Evolutionary conservation across 805 yeast species (phyloP), one percentile per base, ranked within the genome.

Genomic region (Barnettozyma siamensis): DNA sequence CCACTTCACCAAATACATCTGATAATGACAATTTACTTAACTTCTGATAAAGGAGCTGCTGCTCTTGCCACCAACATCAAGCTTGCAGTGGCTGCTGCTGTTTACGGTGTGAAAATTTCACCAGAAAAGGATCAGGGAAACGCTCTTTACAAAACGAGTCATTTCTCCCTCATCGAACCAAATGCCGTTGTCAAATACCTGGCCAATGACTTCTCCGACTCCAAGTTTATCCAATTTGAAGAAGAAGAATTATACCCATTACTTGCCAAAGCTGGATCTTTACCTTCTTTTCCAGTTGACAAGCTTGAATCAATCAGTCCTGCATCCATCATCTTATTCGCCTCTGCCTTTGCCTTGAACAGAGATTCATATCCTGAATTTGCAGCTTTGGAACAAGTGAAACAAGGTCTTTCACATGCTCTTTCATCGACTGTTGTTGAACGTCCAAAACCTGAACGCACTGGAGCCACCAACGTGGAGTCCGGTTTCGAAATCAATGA

Each of bases 131-230:
- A 26, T 26, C 29, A 26, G 11, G 29, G 29, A 8, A 9, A 26
- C 12, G 29, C n/a, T 8, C n/a, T 11, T 1, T 38, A 51, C 24
- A 53, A 46, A 37, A n/a, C 37, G 5, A 45, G 50, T 20, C 54
- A 52, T n/a, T 57, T 63, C 26, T 74, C 72, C 50, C 67, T 83
- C 46, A 62, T 69, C 43, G 87, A 83, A 59, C 69, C 86, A 17
- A 80, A 83, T 55, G 79, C 93, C 17, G 78, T 83, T 39, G 80
- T 83, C 46, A 78, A 79, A 58, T 83, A 77, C 53, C 63, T 80
- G 46, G 66, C 76, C 30, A 59, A 65, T 18, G 79, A 77, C 47
- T 80, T 77, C 46, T 42, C 60, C 6, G 51, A 39, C 9, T 54
- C 62, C 21, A 47, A 54, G 11, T 56, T 65, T 13, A 61, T 71